Percentiles rank a stretch among this genome's conserved stretches.
Evolutionary conservation across 2,329 filamentous ascomycete species (phyloP).

Genomic region (Colletotrichum sp.): DNA sequence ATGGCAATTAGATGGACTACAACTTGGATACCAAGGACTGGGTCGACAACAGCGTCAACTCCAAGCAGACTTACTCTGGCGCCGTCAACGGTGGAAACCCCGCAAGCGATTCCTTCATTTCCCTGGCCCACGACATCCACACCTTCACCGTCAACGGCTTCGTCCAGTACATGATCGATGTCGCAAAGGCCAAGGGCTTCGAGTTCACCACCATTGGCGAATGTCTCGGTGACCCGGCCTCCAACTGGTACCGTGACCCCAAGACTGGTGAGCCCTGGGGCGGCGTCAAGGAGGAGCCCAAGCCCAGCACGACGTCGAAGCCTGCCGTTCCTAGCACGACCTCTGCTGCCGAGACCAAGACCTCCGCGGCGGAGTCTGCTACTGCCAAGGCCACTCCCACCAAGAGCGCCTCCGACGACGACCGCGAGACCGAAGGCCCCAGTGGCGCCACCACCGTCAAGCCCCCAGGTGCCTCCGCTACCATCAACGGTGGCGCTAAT

Average conservation of each 20-base stretch:
- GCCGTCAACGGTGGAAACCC: conserved; percentile 26
- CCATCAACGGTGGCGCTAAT: conserved; percentile 3
- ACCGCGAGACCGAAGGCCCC: not conserved
- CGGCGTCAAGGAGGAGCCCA: conserved; percentile 7
- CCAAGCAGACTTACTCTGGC: conserved; percentile 30
- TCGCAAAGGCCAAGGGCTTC: conserved; percentile 41
- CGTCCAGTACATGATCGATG: conserved; percentile 49
- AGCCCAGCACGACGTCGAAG: not conserved
- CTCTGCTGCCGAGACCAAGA: not conserved
- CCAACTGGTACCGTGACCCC: conserved; percentile 51
- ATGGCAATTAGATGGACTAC: conserved; percentile 25
- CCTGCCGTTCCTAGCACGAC: not conserved
- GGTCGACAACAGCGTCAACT: conserved; percentile 29
- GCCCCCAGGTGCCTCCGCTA: not conserved
- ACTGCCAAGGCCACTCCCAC: not conserved
- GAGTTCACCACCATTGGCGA: conserved; percentile 50
- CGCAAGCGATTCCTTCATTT: conserved; percentile 27
- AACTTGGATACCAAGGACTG: conserved; percentile 37
- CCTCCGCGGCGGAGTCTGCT: not conserved
- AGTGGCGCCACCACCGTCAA: not conserved
- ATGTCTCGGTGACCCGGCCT: conserved; percentile 46
- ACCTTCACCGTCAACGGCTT: conserved; percentile 47
- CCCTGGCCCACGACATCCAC: conserved; percentile 49
- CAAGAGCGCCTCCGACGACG: not conserved
- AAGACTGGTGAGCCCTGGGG: conserved; percentile 24